Evolutionary conservation across 768 basidiomycete species (phyloP).

Genomic region (Lactarius evosmus): DNA sequence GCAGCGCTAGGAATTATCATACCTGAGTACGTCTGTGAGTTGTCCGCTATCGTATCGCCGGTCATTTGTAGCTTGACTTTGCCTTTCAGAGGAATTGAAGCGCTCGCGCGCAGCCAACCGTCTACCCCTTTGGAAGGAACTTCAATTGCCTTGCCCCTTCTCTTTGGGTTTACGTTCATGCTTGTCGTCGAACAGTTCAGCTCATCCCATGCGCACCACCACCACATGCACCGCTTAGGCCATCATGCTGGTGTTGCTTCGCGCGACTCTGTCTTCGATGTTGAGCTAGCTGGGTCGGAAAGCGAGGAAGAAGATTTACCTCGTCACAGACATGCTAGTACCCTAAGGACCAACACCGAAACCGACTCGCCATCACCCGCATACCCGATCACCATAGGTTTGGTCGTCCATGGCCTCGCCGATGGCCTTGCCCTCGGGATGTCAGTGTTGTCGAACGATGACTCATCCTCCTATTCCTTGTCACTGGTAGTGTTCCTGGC

Average conservation of each 20-base stretch:
- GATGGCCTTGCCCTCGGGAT: conserved; percentile 94
- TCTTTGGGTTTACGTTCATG: conserved; percentile 62
- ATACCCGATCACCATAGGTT: conserved; percentile 76
- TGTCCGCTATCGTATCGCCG: background rate
- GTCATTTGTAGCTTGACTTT: background rate
- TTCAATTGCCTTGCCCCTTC: conserved; percentile 59
- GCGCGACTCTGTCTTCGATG: conserved; percentile 53
- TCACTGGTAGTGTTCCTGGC: conserved; percentile 89
- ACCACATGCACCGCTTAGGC: conserved; percentile 33
- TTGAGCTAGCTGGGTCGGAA: conserved; percentile 59
- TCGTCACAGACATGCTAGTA: conserved; percentile 27
- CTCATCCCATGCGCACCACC: conserved; percentile 48
- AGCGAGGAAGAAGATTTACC: conserved; percentile 36
- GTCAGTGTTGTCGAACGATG: conserved; percentile 46
- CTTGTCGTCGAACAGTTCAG: conserved; percentile 65
- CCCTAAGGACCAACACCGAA: conserved; percentile 3
- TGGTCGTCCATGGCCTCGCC: conserved; percentile 83
- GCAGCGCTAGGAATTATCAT: conserved; percentile 90
- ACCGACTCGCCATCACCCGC: conserved; percentile 40
- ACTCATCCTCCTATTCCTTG: conserved; percentile 44
- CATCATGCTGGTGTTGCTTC: conserved; percentile 23
- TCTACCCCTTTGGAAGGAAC: conserved; percentile 42
- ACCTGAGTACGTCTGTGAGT: conserved; percentile 68
- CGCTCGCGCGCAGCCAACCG: conserved; percentile 39
- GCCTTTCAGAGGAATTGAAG: conserved; percentile 66